These are phyloP conservation scores for Echinosophora koreensis DNA, from an alignment of 306 rosid species.

Conservation along the genomic window DNA sequence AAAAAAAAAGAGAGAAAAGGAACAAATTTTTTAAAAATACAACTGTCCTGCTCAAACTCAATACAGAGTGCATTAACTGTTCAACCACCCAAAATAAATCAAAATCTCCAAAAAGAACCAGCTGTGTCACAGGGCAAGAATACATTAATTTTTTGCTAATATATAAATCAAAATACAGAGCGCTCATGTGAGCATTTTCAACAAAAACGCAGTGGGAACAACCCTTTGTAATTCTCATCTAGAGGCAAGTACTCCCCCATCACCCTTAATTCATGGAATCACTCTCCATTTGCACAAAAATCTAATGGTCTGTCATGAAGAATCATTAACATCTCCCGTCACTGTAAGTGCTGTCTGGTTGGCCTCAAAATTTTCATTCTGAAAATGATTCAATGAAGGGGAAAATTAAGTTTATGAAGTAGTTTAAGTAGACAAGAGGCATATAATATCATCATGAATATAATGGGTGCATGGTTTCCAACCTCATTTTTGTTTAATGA, in stretches of 20 bases:
- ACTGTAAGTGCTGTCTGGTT: conserved; percentile 45
- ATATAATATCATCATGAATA: not conserved
- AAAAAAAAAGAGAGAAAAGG: not conserved
- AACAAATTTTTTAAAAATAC: not conserved
- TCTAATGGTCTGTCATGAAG: conserved; percentile 26
- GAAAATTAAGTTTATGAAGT: conserved; percentile 6
- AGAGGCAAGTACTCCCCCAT: conserved; percentile 27
- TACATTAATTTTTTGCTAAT: conserved; percentile 22
- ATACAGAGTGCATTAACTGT: conserved; percentile 21
- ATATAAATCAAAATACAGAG: conserved; percentile 43
- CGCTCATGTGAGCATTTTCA: conserved; percentile 31
- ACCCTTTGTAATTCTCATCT: conserved; percentile 37
- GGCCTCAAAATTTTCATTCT: conserved; percentile 56
- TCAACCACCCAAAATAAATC: conserved; percentile 35
- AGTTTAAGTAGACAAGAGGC: conserved; percentile 4
- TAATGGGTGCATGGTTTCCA: conserved; percentile 3
- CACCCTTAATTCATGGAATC: conserved; percentile 36
- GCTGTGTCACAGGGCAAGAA: conserved; percentile 24
- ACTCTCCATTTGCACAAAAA: conserved; percentile 23
- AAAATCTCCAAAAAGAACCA: conserved; percentile 23
- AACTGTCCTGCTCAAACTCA: conserved; percentile 6
- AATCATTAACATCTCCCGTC: conserved; percentile 44
- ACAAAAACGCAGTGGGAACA: not conserved
- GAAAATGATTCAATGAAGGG: conserved; percentile 36
- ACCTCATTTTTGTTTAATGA: conserved; percentile 62